Conservation (phyloP, 768 basidiomycete species). For the Russula virescens region DNA sequence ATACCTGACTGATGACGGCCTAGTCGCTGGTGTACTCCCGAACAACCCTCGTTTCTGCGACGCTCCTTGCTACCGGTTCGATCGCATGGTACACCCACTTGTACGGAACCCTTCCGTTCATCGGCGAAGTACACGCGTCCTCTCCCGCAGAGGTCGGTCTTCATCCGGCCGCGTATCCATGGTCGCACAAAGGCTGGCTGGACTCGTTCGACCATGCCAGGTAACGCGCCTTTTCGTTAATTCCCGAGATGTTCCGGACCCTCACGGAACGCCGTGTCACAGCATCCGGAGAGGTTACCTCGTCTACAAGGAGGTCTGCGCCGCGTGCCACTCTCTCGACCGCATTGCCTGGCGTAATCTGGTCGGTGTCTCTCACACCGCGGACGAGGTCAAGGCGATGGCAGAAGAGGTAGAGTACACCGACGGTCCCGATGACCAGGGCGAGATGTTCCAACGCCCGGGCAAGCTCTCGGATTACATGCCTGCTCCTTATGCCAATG, state of each 20-base stretch:
- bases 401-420: constrained; percentile 97
- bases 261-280: constrained; percentile 17
- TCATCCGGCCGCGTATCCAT: constrained; percentile 81
- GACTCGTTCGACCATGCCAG: constrained; percentile 96
- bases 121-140: constrained; percentile 90
- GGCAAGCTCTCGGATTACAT: constrained; percentile 98
- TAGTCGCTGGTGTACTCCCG: constrained; percentile 68
- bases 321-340: constrained; percentile 97
- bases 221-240: constrained; percentile 41
- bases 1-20: constrained; percentile 5
- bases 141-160: constrained; percentile 91
- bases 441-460: constrained; percentile 98
- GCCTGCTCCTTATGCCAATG: constrained; percentile 93
- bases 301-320: constrained; percentile 98
- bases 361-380: constrained; percentile 96
- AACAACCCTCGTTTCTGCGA: constrained; percentile 67
- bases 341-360: constrained; percentile 99
- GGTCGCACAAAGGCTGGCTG: constrained; percentile 82
- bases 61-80: constrained; percentile 76
- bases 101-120: constrained; percentile 84
- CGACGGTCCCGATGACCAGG: constrained; percentile 90
- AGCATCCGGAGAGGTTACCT: constrained; percentile 95
- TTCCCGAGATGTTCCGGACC: constrained; percentile 15
- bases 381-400: constrained; percentile 80
- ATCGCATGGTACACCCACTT: constrained; percentile 96